Evolutionary conservation across 257 asterid species (phyloP).

Genomic region (Solanum virginianum): DNA sequence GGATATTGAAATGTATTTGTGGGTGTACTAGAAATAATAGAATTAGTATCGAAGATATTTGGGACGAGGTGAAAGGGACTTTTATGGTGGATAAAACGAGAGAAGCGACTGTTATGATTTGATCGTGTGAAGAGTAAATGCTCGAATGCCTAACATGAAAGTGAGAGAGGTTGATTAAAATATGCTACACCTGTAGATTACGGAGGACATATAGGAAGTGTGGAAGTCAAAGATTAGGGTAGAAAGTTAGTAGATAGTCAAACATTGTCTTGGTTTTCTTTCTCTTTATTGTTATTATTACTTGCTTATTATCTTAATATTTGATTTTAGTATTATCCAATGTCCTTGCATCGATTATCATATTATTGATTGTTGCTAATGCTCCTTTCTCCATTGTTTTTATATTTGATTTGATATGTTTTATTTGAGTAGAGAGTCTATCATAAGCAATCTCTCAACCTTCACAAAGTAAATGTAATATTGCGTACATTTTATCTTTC

Average conservation of each 20-base stretch:
- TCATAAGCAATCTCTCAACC: neutral
- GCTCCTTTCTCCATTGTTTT: neutral
- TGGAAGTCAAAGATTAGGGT: neutral
- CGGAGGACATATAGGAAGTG: neutral
- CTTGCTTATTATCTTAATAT: neutral
- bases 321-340: neutral
- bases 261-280: accelerated
- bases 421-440: neutral
- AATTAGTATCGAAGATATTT: no score
- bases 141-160: no score
- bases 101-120: no score
- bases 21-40: neutral
- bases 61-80: neutral
- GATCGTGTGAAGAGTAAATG: no score
- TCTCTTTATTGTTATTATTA: neutral
- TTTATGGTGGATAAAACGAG: neutral
- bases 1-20: neutral
- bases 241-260: neutral
- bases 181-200: neutral
- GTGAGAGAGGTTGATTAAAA: neutral
- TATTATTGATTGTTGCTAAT: neutral
- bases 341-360: neutral
- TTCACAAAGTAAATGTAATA: neutral
- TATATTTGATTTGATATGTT: neutral
- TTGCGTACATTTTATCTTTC: no score